Evolutionary conservation across 306 rosid genomes (phyloP), one percentile per base, ranked within the genome.

Genomic region (Gynostemma pentaphyllum): DNA sequence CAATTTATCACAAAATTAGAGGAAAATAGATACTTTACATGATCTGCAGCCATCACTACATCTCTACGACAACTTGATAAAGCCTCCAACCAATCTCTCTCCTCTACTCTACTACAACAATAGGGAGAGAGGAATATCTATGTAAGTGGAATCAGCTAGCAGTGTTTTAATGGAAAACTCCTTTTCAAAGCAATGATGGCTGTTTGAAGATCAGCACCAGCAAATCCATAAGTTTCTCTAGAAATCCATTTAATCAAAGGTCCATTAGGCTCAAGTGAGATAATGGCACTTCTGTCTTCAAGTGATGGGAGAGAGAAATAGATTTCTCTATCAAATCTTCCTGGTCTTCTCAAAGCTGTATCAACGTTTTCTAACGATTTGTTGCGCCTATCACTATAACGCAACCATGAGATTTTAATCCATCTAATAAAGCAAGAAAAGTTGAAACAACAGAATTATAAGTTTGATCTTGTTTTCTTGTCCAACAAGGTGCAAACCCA

Each of bases 161-260:
- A 47, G 9, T 21, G 53, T 47, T 47, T 47, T 19, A 47, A 21
- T 47, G 53, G 53, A 21, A 47, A 51, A 24, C 1, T 53, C 10
- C 15, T 29, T 54, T 29, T 54, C 23, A 90, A 85, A 61, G 95
- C 95, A 55, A 74, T 90, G 45, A 90, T 90, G 62, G 96, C 97
- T 78, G 97, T 95, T 83, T 90, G 83, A 49, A 90, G 75, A 78
- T 90, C 97, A 68, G 97, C 97, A 67, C 97, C 97, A 45, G 94
- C 85, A 55, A 85, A 87, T 61, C 97, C 97, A 14, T 83, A 92
- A 76, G 96, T 87, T 66, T 86, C 81, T 74, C 86, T 85, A 64
- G 94, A 88, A 75, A 90, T 29, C 62, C 62, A 95, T 69, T 85
- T 88, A 54, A 30, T 37, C 73, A 76, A 79, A 62, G 85, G 74